Percentiles rank a stretch among this genome's conserved stretches.
These are phyloP conservation scores for Paecilomyces sp. DNA, from an alignment of 2,329 filamentous ascomycete genomes.

Conservation along the genomic window DNA sequence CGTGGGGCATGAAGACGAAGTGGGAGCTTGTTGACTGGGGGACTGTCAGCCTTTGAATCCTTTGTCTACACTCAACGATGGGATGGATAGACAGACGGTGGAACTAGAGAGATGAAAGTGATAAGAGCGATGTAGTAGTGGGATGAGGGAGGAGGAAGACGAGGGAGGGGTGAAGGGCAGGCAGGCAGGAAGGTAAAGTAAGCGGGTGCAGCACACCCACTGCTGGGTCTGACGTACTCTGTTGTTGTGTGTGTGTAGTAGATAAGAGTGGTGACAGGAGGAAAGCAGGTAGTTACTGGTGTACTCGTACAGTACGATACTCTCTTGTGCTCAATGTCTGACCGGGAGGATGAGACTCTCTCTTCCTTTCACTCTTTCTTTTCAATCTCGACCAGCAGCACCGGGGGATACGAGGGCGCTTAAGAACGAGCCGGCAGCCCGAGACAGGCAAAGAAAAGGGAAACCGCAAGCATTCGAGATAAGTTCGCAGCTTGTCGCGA, in stretches of 20 bases:
- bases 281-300: neutral
- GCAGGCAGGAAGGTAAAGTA: no score
- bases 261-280: neutral
- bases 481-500: neutral
- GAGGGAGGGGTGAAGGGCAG: no score
- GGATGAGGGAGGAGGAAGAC: no score
- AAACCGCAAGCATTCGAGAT: neutral
- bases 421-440: neutral
- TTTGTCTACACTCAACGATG: neutral
- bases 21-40: neutral
- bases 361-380: neutral
- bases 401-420: neutral
- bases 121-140: no score
- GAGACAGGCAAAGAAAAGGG: neutral
- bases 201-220: no score
- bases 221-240: no score
- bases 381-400: neutral
- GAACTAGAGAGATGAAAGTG: neutral
- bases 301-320: neutral
- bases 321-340: neutral
- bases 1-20: constrained; percentile 40
- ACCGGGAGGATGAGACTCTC: neutral
- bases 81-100: neutral
- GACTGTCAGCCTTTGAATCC: neutral
- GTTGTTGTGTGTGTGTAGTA: no score